Evolutionary conservation across 768 basidiomycete species (phyloP).

Genomic region (Mycena rebaudengoi): DNA sequence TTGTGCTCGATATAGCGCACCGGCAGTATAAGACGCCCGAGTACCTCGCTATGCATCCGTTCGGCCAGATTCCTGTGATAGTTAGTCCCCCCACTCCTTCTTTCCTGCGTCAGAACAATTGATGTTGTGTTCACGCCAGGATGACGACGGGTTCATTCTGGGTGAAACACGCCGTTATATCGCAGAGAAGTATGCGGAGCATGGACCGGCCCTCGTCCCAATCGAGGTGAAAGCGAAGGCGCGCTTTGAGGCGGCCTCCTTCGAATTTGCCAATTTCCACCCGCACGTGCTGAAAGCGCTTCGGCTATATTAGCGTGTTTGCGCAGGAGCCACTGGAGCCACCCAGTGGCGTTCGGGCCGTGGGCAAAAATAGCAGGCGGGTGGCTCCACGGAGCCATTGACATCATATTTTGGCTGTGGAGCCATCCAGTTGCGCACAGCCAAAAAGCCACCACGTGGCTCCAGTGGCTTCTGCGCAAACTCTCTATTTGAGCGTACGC

Average conservation of each 20-base stretch:
- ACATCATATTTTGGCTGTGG: no score
- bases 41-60: conserved; percentile 51
- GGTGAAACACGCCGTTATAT: background rate
- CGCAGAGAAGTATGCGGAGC: background rate
- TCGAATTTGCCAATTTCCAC: background rate
- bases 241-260: background rate
- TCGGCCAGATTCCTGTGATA: conserved; percentile 54
- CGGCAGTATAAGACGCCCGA: conserved; percentile 45
- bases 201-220: background rate
- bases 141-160: background rate
- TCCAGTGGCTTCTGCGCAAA: background rate
- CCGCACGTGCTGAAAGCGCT: background rate
- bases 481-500: no score
- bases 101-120: background rate
- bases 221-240: background rate
- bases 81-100: background rate
- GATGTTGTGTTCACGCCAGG: background rate
- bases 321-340: no score
- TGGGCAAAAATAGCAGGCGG: background rate
- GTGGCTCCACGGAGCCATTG: background rate
- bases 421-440: background rate
- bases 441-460: background rate
- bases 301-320: no score
- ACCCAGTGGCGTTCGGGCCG: background rate
- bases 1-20: conserved; percentile 43